Conservation (phyloP, 2,329 filamentous ascomycete genomes). For the Curvularia lunata region DNA sequence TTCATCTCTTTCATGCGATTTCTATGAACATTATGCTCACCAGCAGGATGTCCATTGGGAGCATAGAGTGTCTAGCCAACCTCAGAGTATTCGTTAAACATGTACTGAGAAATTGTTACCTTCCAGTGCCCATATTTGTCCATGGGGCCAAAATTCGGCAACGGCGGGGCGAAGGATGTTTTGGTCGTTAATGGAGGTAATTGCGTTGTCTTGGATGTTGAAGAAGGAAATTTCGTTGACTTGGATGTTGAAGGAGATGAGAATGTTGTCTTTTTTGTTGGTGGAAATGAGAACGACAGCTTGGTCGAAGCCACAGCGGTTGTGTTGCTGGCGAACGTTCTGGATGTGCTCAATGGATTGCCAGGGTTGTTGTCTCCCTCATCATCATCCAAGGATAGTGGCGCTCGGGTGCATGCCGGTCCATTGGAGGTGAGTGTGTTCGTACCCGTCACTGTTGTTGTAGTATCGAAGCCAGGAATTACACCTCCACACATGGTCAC, state of each 20-base stretch:
- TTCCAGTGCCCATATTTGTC: conserved; percentile 21
- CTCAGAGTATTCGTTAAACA: conserved; percentile 14
- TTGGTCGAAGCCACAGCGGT: conserved; percentile 5
- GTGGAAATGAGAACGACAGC: background rate
- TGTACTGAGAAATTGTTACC: conserved; percentile 18
- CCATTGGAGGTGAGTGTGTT: conserved; percentile 12
- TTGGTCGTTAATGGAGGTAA: background rate
- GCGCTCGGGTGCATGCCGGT: conserved; percentile 29
- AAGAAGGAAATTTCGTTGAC: background rate
- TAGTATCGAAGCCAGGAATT: conserved; percentile 19
- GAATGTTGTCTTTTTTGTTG: background rate
- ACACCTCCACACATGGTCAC: conserved; percentile 25
- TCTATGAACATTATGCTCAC: background rate
- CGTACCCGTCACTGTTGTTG: conserved; percentile 14
- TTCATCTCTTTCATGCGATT: conserved; percentile 2
- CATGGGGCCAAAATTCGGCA: conserved; percentile 9
- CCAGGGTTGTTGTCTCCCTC: conserved; percentile 33
- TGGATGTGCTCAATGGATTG: conserved; percentile 9
- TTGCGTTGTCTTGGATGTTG: background rate
- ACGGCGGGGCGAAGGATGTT: conserved; percentile 1
- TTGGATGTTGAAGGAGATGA: background rate
- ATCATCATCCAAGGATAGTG: conserved; percentile 39
- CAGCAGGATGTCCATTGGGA: conserved; percentile 22
- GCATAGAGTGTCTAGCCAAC: conserved; percentile 26
- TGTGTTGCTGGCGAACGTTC: conserved; percentile 11